A percentile compares a stretch with the other conserved stretches of the same genome.
phyloP scores from a whole-genome alignment of 805 yeast genomes.

The Cyberlindnera subsufficiens region DNA sequence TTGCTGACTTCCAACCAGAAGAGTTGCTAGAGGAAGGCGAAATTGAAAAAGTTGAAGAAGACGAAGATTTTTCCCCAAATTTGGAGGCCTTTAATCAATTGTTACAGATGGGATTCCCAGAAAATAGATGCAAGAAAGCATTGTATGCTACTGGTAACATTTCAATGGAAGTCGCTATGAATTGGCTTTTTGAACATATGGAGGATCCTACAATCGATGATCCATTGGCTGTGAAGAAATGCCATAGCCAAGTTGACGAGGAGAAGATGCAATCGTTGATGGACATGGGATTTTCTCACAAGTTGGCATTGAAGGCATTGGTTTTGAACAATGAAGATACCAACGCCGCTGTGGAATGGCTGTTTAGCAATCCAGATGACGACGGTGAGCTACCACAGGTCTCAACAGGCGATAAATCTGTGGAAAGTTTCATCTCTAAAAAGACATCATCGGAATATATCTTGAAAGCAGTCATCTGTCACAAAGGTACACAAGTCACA shows the following conservation, averaged over 20 bases:
- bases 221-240: conserved; percentile 17
- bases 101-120: conserved; percentile 83
- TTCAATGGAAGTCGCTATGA: conserved; percentile 68
- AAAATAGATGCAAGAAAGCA: conserved; percentile 58
- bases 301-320: conserved; percentile 71
- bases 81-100: conserved; percentile 48
- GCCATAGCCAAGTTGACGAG: conserved; percentile 23
- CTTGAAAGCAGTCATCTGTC: conserved; percentile 67
- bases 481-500: conserved; percentile 80
- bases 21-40: conserved; percentile 39
- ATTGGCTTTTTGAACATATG: conserved; percentile 86
- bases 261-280: conserved; percentile 42
- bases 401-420: conserved; percentile 3
- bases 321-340: conserved; percentile 50
- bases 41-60: conserved; percentile 22
- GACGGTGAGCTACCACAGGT: conserved; percentile 46
- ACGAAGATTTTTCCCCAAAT: conserved; percentile 47
- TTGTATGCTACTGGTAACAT: conserved; percentile 67
- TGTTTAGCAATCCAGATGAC: conserved; percentile 77
- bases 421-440: conserved; percentile 3
- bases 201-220: conserved; percentile 77
- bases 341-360: conserved; percentile 86
- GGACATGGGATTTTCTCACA: conserved; percentile 73
- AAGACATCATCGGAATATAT: conserved; percentile 28
- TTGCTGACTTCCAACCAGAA: conserved; percentile 38